Percentiles rank a stretch among this genome's conserved stretches.
phyloP scores from a whole-genome alignment of 202 grass and related monocot species.

The Musa balbisiana region DNA sequence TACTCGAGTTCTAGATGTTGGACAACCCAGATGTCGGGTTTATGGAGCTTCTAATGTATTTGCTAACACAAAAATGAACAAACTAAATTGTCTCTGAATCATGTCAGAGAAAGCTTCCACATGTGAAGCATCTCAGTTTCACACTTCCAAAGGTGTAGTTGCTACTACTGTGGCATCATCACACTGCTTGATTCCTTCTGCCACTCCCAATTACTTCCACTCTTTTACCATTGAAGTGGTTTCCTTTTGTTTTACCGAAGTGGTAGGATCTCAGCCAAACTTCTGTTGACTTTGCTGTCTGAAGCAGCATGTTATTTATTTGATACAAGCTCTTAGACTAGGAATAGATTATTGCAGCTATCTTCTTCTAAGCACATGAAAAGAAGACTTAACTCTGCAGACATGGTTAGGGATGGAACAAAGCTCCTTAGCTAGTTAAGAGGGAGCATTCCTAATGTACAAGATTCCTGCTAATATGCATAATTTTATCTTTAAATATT shows the following conservation, averaged over 20 bases:
- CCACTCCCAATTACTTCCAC: neutral
- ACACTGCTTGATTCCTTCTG: neutral
- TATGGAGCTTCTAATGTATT: neutral
- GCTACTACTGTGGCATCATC: neutral
- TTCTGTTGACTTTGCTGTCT: slow-evolving; percentile 6
- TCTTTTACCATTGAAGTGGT: neutral
- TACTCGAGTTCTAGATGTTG: neutral
- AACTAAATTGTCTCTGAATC: neutral
- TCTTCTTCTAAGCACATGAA: neutral
- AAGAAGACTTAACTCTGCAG: neutral
- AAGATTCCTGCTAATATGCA: too few relatives aligned
- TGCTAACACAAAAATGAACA: neutral
- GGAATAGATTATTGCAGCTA: too few relatives aligned
- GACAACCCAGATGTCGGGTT: neutral
- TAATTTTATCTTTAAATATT: too few relatives aligned
- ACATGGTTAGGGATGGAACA: neutral
- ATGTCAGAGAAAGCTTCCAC: slow-evolving; percentile 1
- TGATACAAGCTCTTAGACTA: neutral
- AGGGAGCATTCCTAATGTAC: too few relatives aligned
- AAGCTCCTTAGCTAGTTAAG: neutral
- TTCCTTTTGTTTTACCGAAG: neutral
- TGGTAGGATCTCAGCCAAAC: neutral
- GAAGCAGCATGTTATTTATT: neutral
- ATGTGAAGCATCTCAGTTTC: neutral
- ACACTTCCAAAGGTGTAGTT: neutral